These are phyloP conservation scores for Stagonosporopsis rhizophila DNA, from an alignment of 2,329 filamentous ascomycete species.

Conservation along the genomic window DNA sequence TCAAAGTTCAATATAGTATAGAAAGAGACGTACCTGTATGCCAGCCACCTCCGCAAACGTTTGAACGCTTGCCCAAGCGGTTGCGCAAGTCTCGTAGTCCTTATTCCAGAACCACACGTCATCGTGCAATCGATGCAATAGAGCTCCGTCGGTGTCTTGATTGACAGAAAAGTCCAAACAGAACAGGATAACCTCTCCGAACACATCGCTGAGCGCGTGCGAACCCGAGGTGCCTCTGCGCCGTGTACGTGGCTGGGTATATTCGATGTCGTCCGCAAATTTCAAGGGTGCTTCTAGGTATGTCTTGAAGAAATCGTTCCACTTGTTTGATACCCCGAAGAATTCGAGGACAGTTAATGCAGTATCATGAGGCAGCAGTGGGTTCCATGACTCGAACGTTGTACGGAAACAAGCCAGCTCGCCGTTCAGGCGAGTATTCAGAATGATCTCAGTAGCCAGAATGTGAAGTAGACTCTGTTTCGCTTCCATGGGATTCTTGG, in stretches of 20 bases:
- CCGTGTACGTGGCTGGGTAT: conserved; percentile 47
- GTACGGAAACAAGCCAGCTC: conserved; percentile 42
- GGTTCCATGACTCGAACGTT: conserved; percentile 42
- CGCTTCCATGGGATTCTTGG: conserved; percentile 40
- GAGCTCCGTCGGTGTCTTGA: conserved; percentile 49
- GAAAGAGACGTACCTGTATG: conserved; percentile 36
- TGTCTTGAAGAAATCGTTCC: conserved; percentile 55
- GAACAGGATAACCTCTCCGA: conserved; percentile 58
- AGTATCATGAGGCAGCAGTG: conserved; percentile 54
- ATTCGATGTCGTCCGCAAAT: conserved; percentile 47
- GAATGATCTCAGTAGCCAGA: conserved; percentile 39
- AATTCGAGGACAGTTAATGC: conserved; percentile 54
- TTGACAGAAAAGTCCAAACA: conserved; percentile 58
- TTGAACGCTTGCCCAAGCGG: conserved; percentile 55
- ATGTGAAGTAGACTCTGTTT: conserved; percentile 44
- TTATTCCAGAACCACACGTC: conserved; percentile 59
- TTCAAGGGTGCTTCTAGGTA: conserved; percentile 57
- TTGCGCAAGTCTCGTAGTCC: conserved; percentile 49
- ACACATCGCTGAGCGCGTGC: conserved; percentile 56
- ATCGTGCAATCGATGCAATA: conserved; percentile 58
- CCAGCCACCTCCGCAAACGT: conserved; percentile 54
- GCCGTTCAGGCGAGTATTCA: conserved; percentile 41
- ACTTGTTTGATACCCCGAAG: conserved; percentile 53
- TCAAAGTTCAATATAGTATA: not conserved
- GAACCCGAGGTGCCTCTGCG: conserved; percentile 56